Evolutionary conservation across 768 basidiomycete genomes (phyloP), one percentile per base, ranked within the genome.

Genomic region (Trametes coccinea): DNA sequence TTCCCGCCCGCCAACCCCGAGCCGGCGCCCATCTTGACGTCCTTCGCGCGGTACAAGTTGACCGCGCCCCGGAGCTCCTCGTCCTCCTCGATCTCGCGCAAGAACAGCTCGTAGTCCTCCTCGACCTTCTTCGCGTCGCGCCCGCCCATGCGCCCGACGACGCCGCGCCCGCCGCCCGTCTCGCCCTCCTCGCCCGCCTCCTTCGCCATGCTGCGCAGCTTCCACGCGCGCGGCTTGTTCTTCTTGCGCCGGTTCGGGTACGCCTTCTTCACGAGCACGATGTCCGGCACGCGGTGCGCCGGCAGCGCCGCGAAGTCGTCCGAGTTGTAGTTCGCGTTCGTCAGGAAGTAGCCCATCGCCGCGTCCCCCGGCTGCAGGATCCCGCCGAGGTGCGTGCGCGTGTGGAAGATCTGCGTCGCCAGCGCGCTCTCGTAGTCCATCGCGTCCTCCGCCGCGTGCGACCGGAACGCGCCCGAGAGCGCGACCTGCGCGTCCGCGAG

Each of bases 211-310:
- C 91, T 94, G 67, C 91, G 82, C 63, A 98, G 79, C 74, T 87
- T 86, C 96, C 96, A 98, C 62, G 78, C 84, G 52, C 97, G 81
- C 5, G 90, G 76, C 75, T 86, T 88, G 70, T 81, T 86, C 84
- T 97, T 98, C 82, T 96, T 97, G 60, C 95, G 76, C 37, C 94
- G 79, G 75, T 93, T 92, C 51, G 95, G 96, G 76, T 98, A 98
- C 50, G 92, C 83, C 81, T 99, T 98, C 79, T 92, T 92, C 62
- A 97, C 89, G 14, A 99, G 85, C 37, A 99, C 84, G 64, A 97
- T 86, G 69, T 98, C 95, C 2, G 96, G 97, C 56, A 96, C 80
- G 41, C 89, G 84, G 17, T 82, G 80, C 29, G 77, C 62, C 2
- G 83, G 80, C 27, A 97, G 79, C 31, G 80, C 75, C 5, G 92